Percentiles rank a stretch among this genome's conserved stretches.
phyloP scores from a whole-genome alignment of 2,329 filamentous ascomycete species.

The Conoideocrella luteorostrata region DNA sequence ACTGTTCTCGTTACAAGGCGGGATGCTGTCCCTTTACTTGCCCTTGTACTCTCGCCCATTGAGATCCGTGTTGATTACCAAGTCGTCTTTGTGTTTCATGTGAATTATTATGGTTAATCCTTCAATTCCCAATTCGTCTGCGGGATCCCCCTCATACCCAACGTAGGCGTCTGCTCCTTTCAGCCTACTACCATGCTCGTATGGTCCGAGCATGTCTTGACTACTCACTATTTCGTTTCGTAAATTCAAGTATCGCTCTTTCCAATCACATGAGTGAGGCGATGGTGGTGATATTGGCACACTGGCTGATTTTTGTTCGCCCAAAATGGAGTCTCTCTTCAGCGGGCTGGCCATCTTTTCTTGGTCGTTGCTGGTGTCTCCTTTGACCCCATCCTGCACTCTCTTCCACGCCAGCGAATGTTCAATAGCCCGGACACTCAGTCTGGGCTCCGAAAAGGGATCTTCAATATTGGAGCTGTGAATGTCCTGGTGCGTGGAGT shows the following conservation, averaged over 20 bases:
- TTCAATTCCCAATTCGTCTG: constrained; percentile 35
- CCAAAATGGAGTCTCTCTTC: background rate
- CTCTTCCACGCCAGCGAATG: constrained; percentile 19
- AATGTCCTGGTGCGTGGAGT: constrained; percentile 1
- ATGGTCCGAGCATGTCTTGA: constrained; percentile 30
- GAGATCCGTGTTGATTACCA: constrained; percentile 44
- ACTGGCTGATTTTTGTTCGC: background rate
- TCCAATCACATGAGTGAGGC: constrained; percentile 35
- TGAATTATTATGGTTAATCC: constrained; percentile 47
- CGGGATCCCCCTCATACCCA: background rate
- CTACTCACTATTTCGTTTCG: constrained; percentile 34
- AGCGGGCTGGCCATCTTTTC: background rate
- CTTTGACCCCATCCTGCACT: constrained; percentile 13
- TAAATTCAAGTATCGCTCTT: constrained; percentile 33
- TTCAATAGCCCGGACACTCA: constrained; percentile 23
- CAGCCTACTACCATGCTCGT: constrained; percentile 9
- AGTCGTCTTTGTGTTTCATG: constrained; percentile 40
- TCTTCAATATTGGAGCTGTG: constrained; percentile 3
- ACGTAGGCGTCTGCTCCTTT: constrained; percentile 5
- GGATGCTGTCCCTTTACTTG: background rate
- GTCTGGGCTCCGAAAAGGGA: constrained; percentile 11
- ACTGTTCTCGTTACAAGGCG: too few species aligned
- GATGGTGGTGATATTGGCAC: constrained; percentile 3
- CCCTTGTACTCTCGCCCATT: background rate
- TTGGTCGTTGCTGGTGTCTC: constrained; percentile 4